Base-by-base conservation (phyloP, 2,329 filamentous ascomycete species). In the Verticillium longisporum region DNA sequence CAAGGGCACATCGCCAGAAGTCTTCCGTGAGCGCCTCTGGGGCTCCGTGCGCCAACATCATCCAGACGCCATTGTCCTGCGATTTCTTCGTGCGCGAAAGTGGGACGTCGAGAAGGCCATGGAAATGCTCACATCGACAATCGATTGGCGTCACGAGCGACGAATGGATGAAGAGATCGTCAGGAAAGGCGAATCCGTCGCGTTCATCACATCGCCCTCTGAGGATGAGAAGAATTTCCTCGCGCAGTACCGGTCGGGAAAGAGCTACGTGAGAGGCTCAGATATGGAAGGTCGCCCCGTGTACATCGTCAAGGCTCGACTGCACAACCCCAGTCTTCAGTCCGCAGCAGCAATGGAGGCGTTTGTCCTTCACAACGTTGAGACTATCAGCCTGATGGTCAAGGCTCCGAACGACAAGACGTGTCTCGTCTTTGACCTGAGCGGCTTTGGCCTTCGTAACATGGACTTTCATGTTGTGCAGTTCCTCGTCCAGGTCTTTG, bases 401-500 rank as follows among this genome's bases (percentile, higher is more conserved):
- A 65, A 57, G 57, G 61, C 60, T 4, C 61, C 65, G 7, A 58
- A 33, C n/a, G 67, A 26, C 56, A 63, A 60, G 38, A 56, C 61
- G 15, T 67, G 65, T 34, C 63, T 92, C 61, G 73, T 91, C 59
- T 91, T 92, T 69, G 89, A 92, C 72, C 87, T 91, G 82, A 88
- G 82, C 7, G 80, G 83, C 63, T 91, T 91, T 70, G 83, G 83
- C 14, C 78, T 91, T 70, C 81, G 85, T 11, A 91, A 92, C 74
- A 91, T 92, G 81, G 89, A 92, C 72, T 91, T 91, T 70, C 81
- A 85, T 0, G 88, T 88, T 0, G 86, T 91, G 58, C 91, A 90
- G 67, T 91, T 91, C 75, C 88, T 92, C 77, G 89, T 91, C 73
- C 89, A 90, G 67, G 88, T 88, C 69, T 90, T 92, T 67, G 89